Conservation (phyloP, 208 protist species). For the Wallacemonas sp. region DNA sequence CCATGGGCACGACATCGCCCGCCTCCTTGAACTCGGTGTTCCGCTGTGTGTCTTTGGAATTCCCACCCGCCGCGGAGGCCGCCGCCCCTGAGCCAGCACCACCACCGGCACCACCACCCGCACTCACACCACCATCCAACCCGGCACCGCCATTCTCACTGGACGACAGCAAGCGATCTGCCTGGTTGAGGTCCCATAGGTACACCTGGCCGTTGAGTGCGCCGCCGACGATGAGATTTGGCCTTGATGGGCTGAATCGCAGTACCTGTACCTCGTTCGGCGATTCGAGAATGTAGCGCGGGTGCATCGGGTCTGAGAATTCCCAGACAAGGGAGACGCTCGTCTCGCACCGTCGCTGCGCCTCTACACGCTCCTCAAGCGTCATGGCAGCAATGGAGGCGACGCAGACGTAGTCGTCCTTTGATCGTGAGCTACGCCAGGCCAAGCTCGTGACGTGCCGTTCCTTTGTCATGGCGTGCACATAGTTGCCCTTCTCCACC, state of each 20-base stretch:
- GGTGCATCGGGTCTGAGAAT: constrained; percentile 90
- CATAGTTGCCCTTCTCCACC: constrained; percentile 86
- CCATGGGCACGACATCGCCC: constrained; percentile 75
- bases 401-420: constrained; percentile 81
- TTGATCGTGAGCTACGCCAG: constrained; percentile 68
- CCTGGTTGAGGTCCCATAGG: constrained; percentile 84
- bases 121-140: neutral
- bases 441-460: constrained; percentile 69
- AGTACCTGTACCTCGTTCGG: constrained; percentile 88
- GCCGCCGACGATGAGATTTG: constrained; percentile 82
- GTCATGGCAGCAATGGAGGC: constrained; percentile 58
- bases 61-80: neutral
- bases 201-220: constrained; percentile 90
- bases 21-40: constrained; percentile 36
- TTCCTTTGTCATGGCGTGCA: constrained; percentile 79
- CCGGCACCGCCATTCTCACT: constrained; percentile 12
- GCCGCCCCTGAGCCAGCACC: neutral
- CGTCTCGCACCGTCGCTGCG: constrained; percentile 67
- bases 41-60: constrained; percentile 6
- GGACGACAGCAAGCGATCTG: constrained; percentile 19
- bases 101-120: neutral
- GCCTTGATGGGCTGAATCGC: constrained; percentile 79
- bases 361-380: constrained; percentile 73
- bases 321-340: constrained; percentile 87
- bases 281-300: constrained; percentile 82